These are phyloP conservation scores for Pyrenophora seminiperda DNA, from an alignment of 2,329 filamentous ascomycete genomes.

Conservation along the genomic window DNA sequence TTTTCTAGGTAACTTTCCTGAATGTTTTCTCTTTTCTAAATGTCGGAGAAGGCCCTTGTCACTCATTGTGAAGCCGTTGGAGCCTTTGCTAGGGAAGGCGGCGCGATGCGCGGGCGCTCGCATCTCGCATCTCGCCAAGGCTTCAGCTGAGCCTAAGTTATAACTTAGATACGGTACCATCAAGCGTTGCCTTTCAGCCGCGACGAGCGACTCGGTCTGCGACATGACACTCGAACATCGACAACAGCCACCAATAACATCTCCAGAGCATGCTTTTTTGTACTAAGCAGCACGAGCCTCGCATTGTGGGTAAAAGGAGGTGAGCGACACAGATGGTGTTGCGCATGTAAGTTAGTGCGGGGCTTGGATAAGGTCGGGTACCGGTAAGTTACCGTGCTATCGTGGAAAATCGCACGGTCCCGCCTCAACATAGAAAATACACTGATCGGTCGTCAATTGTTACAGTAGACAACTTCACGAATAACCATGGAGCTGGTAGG, in stretches of 20 bases:
- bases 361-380: no score
- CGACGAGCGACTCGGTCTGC: no score
- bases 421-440: neutral
- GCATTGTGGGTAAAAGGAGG: neutral
- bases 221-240: neutral
- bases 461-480: neutral
- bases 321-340: neutral
- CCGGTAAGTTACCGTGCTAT: no score
- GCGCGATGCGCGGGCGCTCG: neutral
- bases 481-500: conserved; percentile 8
- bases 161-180: neutral
- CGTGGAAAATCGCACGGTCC: neutral
- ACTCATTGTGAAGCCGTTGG: neutral
- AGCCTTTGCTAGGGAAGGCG: neutral
- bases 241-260: neutral
- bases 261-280: neutral
- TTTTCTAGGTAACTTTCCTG: neutral
- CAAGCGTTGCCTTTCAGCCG: neutral
- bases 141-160: neutral
- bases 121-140: neutral
- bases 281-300: neutral
- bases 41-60: neutral
- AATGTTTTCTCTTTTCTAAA: neutral
- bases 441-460: neutral
- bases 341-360: no score